Evolutionary conservation across 148 eudicot genomes (phyloP).

Genomic region (Gaultheria prostrata): DNA sequence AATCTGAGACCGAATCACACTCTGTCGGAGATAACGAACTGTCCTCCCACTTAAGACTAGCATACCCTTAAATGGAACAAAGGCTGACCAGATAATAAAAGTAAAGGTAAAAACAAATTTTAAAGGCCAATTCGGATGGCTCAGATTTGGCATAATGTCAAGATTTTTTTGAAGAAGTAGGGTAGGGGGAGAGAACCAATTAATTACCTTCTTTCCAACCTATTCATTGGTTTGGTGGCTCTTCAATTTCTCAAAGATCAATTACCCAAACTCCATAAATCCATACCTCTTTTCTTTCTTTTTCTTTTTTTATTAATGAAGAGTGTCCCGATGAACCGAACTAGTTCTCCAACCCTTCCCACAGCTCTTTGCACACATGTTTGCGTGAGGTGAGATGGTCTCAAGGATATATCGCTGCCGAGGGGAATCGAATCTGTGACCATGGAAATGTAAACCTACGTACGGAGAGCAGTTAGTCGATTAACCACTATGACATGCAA

Average conservation of each 20-base stretch:
- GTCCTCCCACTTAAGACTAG: neutral
- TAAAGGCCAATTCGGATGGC: neutral
- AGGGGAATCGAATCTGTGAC: no score
- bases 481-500: no score
- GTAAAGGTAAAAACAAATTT: neutral
- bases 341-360: no score
- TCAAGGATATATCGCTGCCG: no score
- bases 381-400: no score
- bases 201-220: neutral
- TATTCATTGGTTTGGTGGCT: slow-evolving; percentile 7
- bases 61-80: neutral
- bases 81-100: neutral
- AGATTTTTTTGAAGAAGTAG: neutral
- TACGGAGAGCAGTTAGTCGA: no score
- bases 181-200: neutral
- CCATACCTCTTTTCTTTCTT: no score
- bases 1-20: no score
- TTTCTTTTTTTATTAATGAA: no score
- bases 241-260: neutral
- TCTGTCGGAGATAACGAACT: neutral
- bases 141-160: neutral
- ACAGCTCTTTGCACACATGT: no score
- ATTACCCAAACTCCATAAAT: neutral
- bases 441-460: no score
- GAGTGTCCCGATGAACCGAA: no score